These are phyloP conservation scores for Microcera coccophila DNA, from an alignment of 2,329 filamentous ascomycete genomes.

Conservation along the genomic window DNA sequence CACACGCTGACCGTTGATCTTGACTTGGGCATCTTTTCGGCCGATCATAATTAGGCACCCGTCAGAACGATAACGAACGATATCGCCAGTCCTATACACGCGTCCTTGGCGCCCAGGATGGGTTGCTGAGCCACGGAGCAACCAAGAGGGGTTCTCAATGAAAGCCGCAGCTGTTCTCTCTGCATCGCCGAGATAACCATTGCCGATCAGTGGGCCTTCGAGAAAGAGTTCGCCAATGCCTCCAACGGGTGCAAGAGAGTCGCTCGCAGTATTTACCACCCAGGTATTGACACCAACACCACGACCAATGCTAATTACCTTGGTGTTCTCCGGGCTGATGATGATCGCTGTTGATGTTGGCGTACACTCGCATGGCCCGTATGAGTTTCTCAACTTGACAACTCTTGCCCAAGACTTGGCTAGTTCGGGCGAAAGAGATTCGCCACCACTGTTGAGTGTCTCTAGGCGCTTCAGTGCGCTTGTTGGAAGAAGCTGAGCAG, in stretches of 20 bases:
- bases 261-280: conserved; percentile 29
- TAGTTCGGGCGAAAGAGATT: conserved; percentile 7
- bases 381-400: conserved; percentile 10
- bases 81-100: conserved; percentile 48
- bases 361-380: conserved; percentile 18
- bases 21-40: conserved; percentile 27
- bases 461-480: no score
- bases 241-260: conserved; percentile 29
- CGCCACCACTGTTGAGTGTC: conserved; percentile 16
- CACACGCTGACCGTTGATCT: conserved; percentile 29
- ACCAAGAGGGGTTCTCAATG: conserved; percentile 37
- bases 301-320: background rate
- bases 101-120: conserved; percentile 2
- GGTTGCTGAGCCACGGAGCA: background rate
- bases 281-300: conserved; percentile 14
- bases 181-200: conserved; percentile 46
- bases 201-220: conserved; percentile 43
- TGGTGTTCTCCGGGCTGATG: background rate
- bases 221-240: conserved; percentile 36
- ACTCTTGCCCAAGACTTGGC: conserved; percentile 6
- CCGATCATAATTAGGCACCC: conserved; percentile 44
- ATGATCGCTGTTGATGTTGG: background rate
- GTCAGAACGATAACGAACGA: conserved; percentile 40
- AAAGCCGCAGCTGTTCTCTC: conserved; percentile 43
- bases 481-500: no score